Base-by-base conservation (phyloP, 805 yeast genomes). In the Zygosaccharomyces siamensis region DNA sequence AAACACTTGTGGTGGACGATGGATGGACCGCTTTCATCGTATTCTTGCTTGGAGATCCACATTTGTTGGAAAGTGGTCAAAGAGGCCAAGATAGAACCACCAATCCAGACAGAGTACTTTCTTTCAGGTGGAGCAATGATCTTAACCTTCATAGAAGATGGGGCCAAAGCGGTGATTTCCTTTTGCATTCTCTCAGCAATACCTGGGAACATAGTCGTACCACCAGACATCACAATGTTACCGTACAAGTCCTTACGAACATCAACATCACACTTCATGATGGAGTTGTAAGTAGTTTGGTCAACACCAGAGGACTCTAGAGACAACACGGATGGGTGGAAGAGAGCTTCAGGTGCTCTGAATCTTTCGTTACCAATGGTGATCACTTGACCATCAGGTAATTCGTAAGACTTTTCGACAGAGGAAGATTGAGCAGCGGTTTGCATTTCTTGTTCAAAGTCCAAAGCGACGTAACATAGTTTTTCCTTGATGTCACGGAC, bases 31-130 rank as follows among this genome's bases (percentile, higher is more conserved):
- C 97, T 88, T 82, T 93, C 99, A 84, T 93, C 99, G 86, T 93
- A 93, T 83, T 93, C 99, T 81, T 93, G 98, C 84, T 93, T 93
- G 72, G 98, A 90, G 87, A 93, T 89, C 99, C 99, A 93, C 98
- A 93, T 92, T 80, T 93, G 98, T 83, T 93, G 98, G 97, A 93
- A 93, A 74, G 99, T 93, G 57, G 97, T 88, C 74, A 93, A 84
- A 53, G 97, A 89, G 62, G 99, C 97, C 76, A 93, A 84, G 71
- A 93, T 93, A 66, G 98, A 93, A 80, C 99, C 99, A 83, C 99
- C 99, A 62, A 93, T 93, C 99, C 99, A 93, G 79, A 90, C 97
- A 68, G 96, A 87, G 86, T 87, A 93, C 78, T 93, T 93, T 78
- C 99, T 86, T 79, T 93, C 99, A 63, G 98, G 98, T 63, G 98